These are phyloP conservation scores for Tolypocladium nubicola DNA, from an alignment of 2,329 filamentous ascomycete genomes.

Conservation along the genomic window DNA sequence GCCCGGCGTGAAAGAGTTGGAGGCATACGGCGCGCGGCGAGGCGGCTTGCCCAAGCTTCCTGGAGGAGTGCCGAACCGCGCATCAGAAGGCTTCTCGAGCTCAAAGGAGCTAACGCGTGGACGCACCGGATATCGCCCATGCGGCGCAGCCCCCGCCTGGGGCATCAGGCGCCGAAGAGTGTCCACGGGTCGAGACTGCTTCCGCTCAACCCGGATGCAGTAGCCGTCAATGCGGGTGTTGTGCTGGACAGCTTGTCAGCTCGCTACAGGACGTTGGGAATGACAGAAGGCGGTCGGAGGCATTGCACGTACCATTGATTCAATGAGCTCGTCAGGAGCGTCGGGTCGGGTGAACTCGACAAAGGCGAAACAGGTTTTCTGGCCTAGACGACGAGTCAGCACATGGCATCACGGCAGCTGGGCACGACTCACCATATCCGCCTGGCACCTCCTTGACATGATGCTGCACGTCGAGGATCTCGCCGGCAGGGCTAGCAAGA, in stretches of 20 bases:
- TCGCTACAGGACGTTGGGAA: not conserved
- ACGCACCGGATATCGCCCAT: not conserved
- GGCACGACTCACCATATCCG: constrained; percentile 5
- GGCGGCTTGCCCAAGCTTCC: not conserved
- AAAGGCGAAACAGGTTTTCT: constrained; percentile 20
- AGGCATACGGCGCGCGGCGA: constrained; percentile 1
- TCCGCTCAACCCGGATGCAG: constrained; percentile 27
- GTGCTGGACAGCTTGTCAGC: constrained; percentile 16
- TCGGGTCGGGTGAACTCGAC: constrained; percentile 28
- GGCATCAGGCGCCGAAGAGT: constrained; percentile 7
- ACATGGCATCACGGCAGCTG: no score
- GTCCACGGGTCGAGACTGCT: constrained; percentile 15
- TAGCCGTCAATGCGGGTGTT: constrained; percentile 18
- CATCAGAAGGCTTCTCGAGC: not conserved
- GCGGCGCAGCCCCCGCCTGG: not conserved
- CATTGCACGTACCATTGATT: constrained; percentile 21
- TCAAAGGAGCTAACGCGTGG: constrained; percentile 3
- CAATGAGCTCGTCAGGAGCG: constrained; percentile 24
- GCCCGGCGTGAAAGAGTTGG: constrained; percentile 3
- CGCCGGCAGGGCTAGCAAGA: constrained; percentile 26
- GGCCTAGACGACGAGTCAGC: constrained; percentile 3
- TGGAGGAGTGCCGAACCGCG: not conserved
- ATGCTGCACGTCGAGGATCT: constrained; percentile 19
- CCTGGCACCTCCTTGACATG: constrained; percentile 12
- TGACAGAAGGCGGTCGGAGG: not conserved